Evolutionary conservation across 2,329 filamentous ascomycete species (phyloP).

Genomic region (Hypoxylon sp.): DNA sequence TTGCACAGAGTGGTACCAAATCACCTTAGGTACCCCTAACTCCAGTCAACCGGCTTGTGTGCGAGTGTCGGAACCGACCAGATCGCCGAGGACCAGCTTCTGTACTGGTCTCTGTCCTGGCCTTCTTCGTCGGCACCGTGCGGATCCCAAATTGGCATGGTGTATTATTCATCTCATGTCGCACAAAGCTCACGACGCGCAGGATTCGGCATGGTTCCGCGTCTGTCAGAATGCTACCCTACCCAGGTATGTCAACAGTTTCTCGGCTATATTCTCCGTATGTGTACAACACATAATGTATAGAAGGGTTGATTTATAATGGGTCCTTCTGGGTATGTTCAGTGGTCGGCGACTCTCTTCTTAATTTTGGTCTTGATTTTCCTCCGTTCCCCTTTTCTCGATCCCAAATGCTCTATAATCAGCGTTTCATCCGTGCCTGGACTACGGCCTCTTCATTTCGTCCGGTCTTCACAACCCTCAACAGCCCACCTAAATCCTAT

Average conservation of each 20-base stretch:
- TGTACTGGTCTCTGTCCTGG: neutral
- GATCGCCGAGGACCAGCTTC: constrained; percentile 1
- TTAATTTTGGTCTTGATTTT: constrained; percentile 12
- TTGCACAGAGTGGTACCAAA: constrained; percentile 22
- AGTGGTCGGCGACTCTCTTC: neutral
- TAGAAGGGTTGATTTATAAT: neutral
- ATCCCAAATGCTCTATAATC: neutral
- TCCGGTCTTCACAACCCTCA: neutral
- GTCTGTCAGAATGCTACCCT: constrained; percentile 5
- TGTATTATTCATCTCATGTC: constrained; percentile 7
- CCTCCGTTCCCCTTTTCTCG: neutral
- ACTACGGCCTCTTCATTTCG: neutral
- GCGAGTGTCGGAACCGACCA: constrained; percentile 20
- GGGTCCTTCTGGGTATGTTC: constrained; percentile 14
- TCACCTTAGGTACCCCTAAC: neutral
- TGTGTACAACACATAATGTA: constrained; percentile 15
- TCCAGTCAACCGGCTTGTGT: neutral
- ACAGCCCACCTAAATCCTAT: constrained; percentile 12
- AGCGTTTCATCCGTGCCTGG: neutral
- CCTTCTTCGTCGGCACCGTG: constrained; percentile 8
- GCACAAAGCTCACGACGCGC: constrained; percentile 20
- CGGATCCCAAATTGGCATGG: neutral
- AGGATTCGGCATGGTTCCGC: constrained; percentile 22
- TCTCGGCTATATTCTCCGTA: neutral
- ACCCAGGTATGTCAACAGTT: constrained; percentile 10